phyloP scores from a whole-genome alignment of 108 stramenopile genomes.

The Parmales sp. region DNA sequence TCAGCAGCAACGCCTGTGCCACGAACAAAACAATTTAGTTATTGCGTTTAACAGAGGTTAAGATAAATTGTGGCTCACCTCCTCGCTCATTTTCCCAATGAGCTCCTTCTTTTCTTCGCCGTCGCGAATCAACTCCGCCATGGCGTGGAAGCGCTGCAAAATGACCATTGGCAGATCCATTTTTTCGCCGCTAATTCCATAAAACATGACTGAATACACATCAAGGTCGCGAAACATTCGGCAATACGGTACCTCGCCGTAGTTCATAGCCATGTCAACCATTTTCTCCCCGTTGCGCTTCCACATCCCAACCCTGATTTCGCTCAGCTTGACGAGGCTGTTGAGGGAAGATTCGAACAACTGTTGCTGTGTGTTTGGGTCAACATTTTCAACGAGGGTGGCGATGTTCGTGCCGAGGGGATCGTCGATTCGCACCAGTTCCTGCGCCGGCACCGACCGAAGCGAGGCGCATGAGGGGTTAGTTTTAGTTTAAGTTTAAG shows the following conservation, averaged over 20 bases:
- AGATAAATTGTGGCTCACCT: too few species aligned
- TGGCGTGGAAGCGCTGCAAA: too few species aligned
- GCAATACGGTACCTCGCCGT: slow-evolving; percentile 86
- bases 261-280: slow-evolving; percentile 73
- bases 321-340: slow-evolving; percentile 42
- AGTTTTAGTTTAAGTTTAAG: too few species aligned
- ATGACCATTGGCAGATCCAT: too few species aligned
- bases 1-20: too few species aligned
- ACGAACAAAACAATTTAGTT: too few species aligned
- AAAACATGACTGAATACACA: slow-evolving; percentile 26
- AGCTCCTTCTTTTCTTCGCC: background rate
- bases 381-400: background rate
- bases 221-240: slow-evolving; percentile 79
- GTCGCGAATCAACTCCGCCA: background rate
- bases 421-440: too few species aligned
- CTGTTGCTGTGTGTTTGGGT: background rate
- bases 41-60: too few species aligned
- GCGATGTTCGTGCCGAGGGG: too few species aligned
- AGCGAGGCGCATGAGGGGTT: too few species aligned
- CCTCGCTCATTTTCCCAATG: background rate
- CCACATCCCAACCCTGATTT: slow-evolving; percentile 85
- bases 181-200: background rate
- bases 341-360: slow-evolving; percentile 14
- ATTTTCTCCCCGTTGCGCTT: slow-evolving; percentile 78
- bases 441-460: too few species aligned